Base-by-base conservation (phyloP, 1,284 basidiomycete species). In the Phellopilus nigrolimitatus region DNA sequence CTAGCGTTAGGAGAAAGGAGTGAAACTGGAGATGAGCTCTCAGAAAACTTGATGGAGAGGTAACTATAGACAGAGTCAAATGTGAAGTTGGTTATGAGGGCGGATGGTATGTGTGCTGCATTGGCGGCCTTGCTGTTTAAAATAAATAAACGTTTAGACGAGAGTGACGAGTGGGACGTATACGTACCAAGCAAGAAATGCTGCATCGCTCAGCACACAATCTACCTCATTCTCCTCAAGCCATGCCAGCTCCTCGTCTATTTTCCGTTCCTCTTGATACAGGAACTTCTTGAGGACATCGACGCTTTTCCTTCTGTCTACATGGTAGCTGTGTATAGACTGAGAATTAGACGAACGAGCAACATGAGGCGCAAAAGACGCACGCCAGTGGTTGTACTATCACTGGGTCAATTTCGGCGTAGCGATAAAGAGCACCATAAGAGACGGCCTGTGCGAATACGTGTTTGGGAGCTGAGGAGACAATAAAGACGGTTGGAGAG, bases 11-110 rank as follows among this genome's bases (percentile, higher is more conserved):
- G 37, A 13, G 4, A 25, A 10, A 40, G 6, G 34, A 19, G 27
- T 24, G 50, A 31, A 25, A 34, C 39, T 56, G 17, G 68, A 63
- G 10, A 68, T 47, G n/a, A 70, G 56, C n/a, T 62, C 47, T 63
- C 48, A 45, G 53, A 60, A 56, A 51, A 60, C 24, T 55, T 46
- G 28, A 28, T 78, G 1, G 81, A 76, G 17, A 89, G 78, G 57
- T 82, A 88, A 57, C 84, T 87, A 62, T 84, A 90, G 8, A 88
- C 85, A 0, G 86, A 84, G 65, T 89, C 85, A 63, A 89, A 90
- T 0, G 85, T 85, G 63, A 90, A 90, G 67, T 89, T 89, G 47
- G 84, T 88, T 55, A 88, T 75, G 13, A 90, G 69, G 41, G 82
- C 71, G 0, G 82, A 83, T 1, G 86, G 86, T 22, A 89, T 71